Base-by-base conservation (phyloP, 2,329 filamentous ascomycete genomes). In the Calonectria multiphialidica region DNA sequence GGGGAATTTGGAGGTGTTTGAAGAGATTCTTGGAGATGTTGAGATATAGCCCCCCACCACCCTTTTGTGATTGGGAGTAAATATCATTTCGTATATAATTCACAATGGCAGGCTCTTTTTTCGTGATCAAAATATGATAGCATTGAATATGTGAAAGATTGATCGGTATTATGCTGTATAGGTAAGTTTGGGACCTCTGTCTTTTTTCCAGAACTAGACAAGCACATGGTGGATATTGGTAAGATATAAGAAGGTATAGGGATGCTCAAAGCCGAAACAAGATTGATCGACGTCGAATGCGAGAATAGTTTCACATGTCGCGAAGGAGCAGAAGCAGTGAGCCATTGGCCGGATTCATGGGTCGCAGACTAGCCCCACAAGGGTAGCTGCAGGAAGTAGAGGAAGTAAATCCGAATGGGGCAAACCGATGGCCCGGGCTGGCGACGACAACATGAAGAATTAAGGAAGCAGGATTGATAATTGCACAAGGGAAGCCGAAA, bases 1-100 rank as follows among this genome's bases (percentile, higher is more conserved):
- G 65, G 86, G 87, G 2, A 90, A 91, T 78, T 88, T 86, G 77
- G 85, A 86, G 23, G 75, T 87, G 2, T 90, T 92, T 81, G 82
- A 84, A n/a, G 76, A 82, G 21, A 68, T 83, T 4, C 79, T 90
- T n/a, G 81, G 83, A 47, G 83, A 83, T 13, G 73, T 84, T 66
- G 74, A 81, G 68, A 72, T 83, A 23, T 83, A 77, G 53, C 10
- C 12, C 16, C 10, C 5, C 15, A 33, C 21, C 35, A 13, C 28
- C 10, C 33, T 12, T 9, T 16, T 28, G 15, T 6, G 13, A n/a
- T 8, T 50, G n/a, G 33, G n/a, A 40, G 33, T 40, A 40, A 40
- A 59, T 59, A 9, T 23, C 16, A 28, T 13, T 16, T 40, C 16
- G 4, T 40, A 16, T 18, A 40, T 40, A 23, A 13, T 35, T 37